phyloP scores from a whole-genome alignment of 1,139 yeast genomes.

The Yamadazyma buinensis region DNA sequence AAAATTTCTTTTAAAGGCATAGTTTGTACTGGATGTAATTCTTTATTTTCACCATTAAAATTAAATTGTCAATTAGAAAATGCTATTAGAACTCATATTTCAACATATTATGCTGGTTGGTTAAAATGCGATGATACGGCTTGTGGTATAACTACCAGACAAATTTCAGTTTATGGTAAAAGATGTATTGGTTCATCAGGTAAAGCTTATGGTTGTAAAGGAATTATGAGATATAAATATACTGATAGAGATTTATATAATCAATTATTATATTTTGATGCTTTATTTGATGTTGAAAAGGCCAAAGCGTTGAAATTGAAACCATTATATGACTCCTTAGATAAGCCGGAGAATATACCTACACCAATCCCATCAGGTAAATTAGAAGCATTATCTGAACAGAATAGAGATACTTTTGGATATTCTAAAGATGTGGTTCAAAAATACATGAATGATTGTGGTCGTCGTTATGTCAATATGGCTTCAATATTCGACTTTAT shows the following conservation, averaged over 20 bases:
- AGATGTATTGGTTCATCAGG: slow-evolving; percentile 73
- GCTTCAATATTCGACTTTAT: slow-evolving; percentile 69
- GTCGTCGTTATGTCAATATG: slow-evolving; percentile 90
- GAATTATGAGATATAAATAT: slow-evolving; percentile 76
- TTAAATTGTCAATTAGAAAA: slow-evolving; percentile 72
- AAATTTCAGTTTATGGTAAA: slow-evolving; percentile 84
- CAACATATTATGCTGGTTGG: slow-evolving; percentile 83
- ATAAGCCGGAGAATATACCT: slow-evolving; percentile 22
- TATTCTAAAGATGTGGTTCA: slow-evolving; percentile 59
- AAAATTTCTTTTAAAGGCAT: slow-evolving; percentile 66
- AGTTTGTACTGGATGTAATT: slow-evolving; percentile 59
- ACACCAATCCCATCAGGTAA: slow-evolving; percentile 53
- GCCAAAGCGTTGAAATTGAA: slow-evolving; percentile 57
- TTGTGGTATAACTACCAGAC: slow-evolving; percentile 80
- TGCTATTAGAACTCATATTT: slow-evolving; percentile 64
- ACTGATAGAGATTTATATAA: slow-evolving; percentile 80
- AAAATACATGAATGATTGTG: slow-evolving; percentile 77
- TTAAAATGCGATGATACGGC: slow-evolving; percentile 78
- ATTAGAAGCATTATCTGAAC: slow-evolving; percentile 72
- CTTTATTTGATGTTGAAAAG: slow-evolving; percentile 79
- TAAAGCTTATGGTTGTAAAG: slow-evolving; percentile 68
- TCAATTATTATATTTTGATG: slow-evolving; percentile 75
- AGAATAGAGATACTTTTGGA: slow-evolving; percentile 65
- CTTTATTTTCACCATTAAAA: slow-evolving; percentile 46
- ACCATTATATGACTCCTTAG: slow-evolving; percentile 35